Evolutionary conservation across 2,329 filamentous ascomycete genomes (phyloP).

Genomic region (Alternaria panax): DNA sequence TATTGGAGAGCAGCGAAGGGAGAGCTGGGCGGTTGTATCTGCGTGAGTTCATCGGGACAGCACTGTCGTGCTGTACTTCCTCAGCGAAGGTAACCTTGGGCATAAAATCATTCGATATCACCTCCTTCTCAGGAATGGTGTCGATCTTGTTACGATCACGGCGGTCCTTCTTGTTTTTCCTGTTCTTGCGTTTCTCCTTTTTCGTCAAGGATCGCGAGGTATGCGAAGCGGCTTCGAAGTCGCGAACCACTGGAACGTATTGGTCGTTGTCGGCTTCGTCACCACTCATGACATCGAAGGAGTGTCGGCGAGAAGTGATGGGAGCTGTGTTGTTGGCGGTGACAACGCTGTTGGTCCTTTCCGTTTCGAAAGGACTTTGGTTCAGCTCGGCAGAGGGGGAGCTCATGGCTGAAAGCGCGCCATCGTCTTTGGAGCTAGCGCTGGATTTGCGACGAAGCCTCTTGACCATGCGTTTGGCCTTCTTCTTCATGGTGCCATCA

Average conservation of each 20-base stretch:
- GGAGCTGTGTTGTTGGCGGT: constrained; percentile 26
- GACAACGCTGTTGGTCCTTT: constrained; percentile 33
- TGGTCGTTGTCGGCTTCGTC: constrained; percentile 63
- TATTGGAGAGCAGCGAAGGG: constrained; percentile 73
- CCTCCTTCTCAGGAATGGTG: constrained; percentile 36
- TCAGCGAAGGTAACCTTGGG: constrained; percentile 52
- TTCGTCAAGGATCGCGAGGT: constrained; percentile 47
- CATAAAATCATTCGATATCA: constrained; percentile 12
- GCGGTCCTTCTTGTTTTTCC: constrained; percentile 56
- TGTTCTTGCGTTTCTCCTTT: constrained; percentile 51
- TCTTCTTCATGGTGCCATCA: constrained; percentile 75
- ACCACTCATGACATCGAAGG: constrained; percentile 57
- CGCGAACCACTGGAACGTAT: constrained; percentile 53
- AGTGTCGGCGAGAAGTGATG: constrained; percentile 44
- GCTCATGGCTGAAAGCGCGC: constrained; percentile 54
- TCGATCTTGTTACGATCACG: constrained; percentile 50
- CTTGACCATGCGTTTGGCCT: constrained; percentile 78
- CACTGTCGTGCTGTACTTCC: constrained; percentile 36
- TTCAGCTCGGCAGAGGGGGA: constrained; percentile 54
- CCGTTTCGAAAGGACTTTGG: constrained; percentile 48
- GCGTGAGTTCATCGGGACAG: constrained; percentile 60
- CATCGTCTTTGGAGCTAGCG: constrained; percentile 70
- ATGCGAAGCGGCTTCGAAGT: constrained; percentile 56
- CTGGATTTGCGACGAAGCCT: constrained; percentile 80
- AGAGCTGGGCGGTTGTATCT: constrained; percentile 62